Base-by-base conservation (phyloP, 441 rosid genomes). In the Breynia disticha region DNA sequence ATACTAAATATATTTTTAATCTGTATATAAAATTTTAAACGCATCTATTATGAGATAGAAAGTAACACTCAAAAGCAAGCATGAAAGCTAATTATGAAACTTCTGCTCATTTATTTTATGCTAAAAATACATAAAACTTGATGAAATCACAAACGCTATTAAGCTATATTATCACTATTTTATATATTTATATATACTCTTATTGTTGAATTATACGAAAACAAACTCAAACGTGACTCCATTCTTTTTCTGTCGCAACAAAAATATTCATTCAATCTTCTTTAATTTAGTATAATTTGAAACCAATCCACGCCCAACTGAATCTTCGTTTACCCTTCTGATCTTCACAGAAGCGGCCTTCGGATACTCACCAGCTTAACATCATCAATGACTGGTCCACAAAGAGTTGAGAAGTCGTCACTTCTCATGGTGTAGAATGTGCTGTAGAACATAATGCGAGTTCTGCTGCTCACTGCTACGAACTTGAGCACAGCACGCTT, bases 371-470 rank as follows among this genome's bases (percentile, higher is more conserved):
- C 63, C 54, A 86, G 66, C 72, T 70, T 79, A 48, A 82, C 81
- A 54, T 82, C 84, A 47, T 86, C 97, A 7, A 89, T 18, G 11
- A 89, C 85, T 9, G 95, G 95, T 2, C 97, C 97, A 58, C 95
- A 89, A 0, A 86, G 74, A 0, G 90, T 82, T 10, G 89, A 85
- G 1, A 88, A 72, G 54, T 79, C 79, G 50, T 84, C 95, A 7
- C 69, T 82, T 46, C 66, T 71, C 88, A 78, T 86, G 58, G 70
- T 70, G 66, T 89, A 89, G 64, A 65, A 80, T 38, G 94, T 77
- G 78, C 97, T 89, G 0, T 75, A 57, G 73, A 89, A 89, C 76
- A 72, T 70, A 9, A 89, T 50, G 35, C 84, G 64, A 1, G 97
- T 89, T 50, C 79, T 80, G 0, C 20, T 50, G 0, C 81, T 63